Conservation (phyloP, 768 basidiomycete genomes). For the Dioszegia hungarica region DNA sequence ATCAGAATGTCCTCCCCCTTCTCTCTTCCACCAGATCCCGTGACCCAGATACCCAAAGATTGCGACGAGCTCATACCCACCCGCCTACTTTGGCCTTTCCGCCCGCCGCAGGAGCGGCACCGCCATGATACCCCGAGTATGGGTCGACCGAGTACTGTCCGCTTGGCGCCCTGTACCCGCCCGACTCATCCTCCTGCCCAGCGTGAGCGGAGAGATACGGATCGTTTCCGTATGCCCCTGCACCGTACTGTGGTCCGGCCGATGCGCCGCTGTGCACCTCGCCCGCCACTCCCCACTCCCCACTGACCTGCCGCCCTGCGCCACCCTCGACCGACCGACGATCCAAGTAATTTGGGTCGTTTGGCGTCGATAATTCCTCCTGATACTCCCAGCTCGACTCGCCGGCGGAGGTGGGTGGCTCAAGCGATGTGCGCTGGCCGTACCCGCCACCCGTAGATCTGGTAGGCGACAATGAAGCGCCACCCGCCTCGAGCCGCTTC, state of each 20-base stretch:
- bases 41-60: background rate
- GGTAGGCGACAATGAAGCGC: background rate
- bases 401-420: background rate
- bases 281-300: constrained; percentile 39
- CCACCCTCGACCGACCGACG: background rate
- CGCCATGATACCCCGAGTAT: constrained; percentile 35
- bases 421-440: background rate
- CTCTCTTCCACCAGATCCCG: background rate
- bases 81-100: constrained; percentile 9
- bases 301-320: constrained; percentile 13
- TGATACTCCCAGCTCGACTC: constrained; percentile 7
- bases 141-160: constrained; percentile 33
- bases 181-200: background rate
- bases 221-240: constrained; percentile 16
- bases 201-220: constrained; percentile 17
- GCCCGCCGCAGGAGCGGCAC: background rate
- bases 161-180: constrained; percentile 9
- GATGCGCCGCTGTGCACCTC: background rate
- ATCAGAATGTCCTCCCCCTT: no score
- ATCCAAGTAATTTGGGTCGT: background rate
- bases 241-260: constrained; percentile 1
- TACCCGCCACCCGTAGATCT: background rate
- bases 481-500: constrained; percentile 1
- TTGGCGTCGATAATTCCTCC: constrained; percentile 13
- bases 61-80: constrained; percentile 21